phyloP scores from a whole-genome alignment of 2,329 filamentous ascomycete species.

The Trichoderma arundinaceum region DNA sequence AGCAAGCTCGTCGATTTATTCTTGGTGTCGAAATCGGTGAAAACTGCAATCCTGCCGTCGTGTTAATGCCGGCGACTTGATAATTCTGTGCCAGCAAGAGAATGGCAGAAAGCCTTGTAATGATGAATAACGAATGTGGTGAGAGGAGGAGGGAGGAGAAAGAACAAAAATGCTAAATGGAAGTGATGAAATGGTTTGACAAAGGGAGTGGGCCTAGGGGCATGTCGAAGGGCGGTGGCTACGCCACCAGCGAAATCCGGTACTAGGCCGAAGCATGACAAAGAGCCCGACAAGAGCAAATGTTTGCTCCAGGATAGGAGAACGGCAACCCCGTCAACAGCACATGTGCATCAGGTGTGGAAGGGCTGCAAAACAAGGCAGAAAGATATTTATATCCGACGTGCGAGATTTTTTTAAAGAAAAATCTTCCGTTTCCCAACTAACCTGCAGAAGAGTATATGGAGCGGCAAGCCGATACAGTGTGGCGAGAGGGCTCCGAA shows the following conservation, averaged over 20 bases:
- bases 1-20: slow-evolving; percentile 31
- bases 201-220: slow-evolving; percentile 30
- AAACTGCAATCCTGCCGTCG: slow-evolving; percentile 3
- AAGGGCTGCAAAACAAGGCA: background rate
- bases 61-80: slow-evolving; percentile 1
- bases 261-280: slow-evolving; percentile 28
- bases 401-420: background rate
- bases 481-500: background rate
- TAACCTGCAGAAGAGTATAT: slow-evolving; percentile 25
- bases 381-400: background rate
- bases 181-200: slow-evolving; percentile 30
- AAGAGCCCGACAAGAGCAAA: slow-evolving; percentile 20
- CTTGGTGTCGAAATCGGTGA: background rate
- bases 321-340: background rate
- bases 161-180: slow-evolving; percentile 10
- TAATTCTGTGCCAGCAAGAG: background rate
- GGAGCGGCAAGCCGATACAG: background rate
- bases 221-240: slow-evolving; percentile 28
- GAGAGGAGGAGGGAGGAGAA: slow-evolving; percentile 6
- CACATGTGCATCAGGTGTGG: background rate
- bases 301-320: slow-evolving; percentile 19
- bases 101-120: background rate
- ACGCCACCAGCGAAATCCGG: slow-evolving; percentile 30
- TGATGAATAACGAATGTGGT: slow-evolving; percentile 1
- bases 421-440: background rate